Percentiles rank a stretch among this genome's conserved stretches.
phyloP scores from a whole-genome alignment of 345 rosid genomes.

The Turnera subulata region DNA sequence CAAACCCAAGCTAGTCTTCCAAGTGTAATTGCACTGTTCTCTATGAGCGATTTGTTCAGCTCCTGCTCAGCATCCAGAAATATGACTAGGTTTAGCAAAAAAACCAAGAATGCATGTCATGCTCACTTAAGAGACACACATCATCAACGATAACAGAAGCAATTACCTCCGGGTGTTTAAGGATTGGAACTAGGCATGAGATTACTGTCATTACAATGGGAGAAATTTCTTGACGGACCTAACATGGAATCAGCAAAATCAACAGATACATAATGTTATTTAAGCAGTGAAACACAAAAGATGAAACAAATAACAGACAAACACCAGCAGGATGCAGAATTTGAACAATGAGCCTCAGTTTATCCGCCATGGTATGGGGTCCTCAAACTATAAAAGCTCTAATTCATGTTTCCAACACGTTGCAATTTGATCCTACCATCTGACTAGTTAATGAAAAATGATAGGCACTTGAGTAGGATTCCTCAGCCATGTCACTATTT shows the following conservation, averaged over 20 bases:
- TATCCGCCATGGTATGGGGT: background rate
- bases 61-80: constrained; percentile 45
- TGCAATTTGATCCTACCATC: no score
- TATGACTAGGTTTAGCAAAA: background rate
- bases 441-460: no score
- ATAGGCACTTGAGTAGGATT: no score
- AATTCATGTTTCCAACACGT: no score
- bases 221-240: constrained; percentile 92
- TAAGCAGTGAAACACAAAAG: no score
- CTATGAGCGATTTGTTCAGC: constrained; percentile 78
- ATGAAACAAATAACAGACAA: background rate
- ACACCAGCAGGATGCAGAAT: no score
- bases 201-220: constrained; percentile 73
- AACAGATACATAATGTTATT: background rate
- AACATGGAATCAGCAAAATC: constrained; percentile 16
- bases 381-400: no score
- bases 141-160: background rate
- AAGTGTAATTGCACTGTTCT: constrained; percentile 96
- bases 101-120: background rate
- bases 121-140: background rate
- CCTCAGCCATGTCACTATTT: no score
- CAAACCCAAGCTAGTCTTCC: constrained; percentile 99
- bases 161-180: constrained; percentile 73
- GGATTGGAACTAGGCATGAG: constrained; percentile 66
- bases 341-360: background rate